phyloP scores from a whole-genome alignment of 345 rosid genomes.

The Rhodamnia argentea region DNA sequence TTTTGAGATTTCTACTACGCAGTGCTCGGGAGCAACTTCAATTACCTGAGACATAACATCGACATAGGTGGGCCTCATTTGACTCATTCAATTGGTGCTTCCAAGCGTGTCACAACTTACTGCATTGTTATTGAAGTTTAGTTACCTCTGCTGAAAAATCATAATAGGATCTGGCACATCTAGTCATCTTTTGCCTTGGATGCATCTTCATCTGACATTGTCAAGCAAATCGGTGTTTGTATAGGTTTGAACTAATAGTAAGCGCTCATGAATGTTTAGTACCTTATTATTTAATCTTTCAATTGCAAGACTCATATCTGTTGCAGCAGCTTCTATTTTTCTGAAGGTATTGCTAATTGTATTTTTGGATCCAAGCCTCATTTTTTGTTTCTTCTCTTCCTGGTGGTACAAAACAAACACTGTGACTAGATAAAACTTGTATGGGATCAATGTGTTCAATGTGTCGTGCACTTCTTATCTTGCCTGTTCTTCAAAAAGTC shows the following conservation, averaged over 20 bases:
- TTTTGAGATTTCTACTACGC: conserved; percentile 81
- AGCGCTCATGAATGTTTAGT: background rate
- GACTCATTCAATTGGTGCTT: background rate
- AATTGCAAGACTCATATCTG: conserved; percentile 51
- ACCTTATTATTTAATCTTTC: conserved; percentile 62
- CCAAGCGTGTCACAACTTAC: background rate
- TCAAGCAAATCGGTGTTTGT: background rate
- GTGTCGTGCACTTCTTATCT: conserved; percentile 8
- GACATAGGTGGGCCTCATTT: background rate
- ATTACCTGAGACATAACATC: conserved; percentile 34
- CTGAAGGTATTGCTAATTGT: conserved; percentile 59
- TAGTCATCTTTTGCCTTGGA: conserved; percentile 37
- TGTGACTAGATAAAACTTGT: background rate
- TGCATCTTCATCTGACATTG: conserved; percentile 57
- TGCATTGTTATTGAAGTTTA: background rate
- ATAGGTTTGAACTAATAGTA: background rate
- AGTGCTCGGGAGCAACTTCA: conserved; percentile 72
- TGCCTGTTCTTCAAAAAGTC: conserved; percentile 86
- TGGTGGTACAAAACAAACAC: conserved; percentile 3
- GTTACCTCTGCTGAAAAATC: conserved; percentile 78
- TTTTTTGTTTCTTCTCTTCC: conserved; percentile 66
- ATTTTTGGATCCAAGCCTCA: conserved; percentile 62
- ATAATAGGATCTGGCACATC: conserved; percentile 44
- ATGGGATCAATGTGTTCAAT: conserved; percentile 1
- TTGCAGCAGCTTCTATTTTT: conserved; percentile 86